phyloP scores from a whole-genome alignment of 352 stramenopile genomes.

The Globisporangium sylvaticum region DNA sequence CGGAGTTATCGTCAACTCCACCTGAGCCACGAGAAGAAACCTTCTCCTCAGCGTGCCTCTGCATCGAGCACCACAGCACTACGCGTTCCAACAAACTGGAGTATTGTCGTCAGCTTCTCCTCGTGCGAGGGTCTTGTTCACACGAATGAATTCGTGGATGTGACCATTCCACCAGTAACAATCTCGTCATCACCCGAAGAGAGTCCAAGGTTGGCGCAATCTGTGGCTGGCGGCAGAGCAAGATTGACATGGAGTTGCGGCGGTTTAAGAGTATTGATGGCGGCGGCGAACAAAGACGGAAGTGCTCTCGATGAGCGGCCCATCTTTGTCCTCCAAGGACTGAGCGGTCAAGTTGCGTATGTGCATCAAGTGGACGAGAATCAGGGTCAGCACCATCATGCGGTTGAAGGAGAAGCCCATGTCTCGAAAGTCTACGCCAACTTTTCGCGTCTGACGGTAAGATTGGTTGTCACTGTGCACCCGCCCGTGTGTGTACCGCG shows the following conservation, averaged over 20 bases:
- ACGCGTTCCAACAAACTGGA: constrained; percentile 9
- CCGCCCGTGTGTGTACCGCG: neutral
- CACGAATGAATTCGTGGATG: constrained; percentile 14
- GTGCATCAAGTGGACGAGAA: neutral
- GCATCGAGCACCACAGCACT: neutral
- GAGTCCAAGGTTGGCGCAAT: neutral
- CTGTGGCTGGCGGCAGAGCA: neutral
- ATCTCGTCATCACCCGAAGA: constrained; percentile 1
- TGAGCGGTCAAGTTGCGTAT: constrained; percentile 10
- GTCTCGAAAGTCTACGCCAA: neutral
- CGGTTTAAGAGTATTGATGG: constrained; percentile 5
- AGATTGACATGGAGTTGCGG: constrained; percentile 9
- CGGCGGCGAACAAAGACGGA: neutral
- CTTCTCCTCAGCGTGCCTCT: neutral
- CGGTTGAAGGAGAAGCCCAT: constrained; percentile 3
- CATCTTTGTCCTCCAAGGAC: constrained; percentile 1
- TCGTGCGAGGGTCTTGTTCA: neutral
- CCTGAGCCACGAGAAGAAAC: neutral
- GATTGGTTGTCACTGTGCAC: neutral
- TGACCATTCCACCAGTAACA: constrained; percentile 6
- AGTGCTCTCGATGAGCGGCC: neutral
- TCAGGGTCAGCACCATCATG: constrained; percentile 8
- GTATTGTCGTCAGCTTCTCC: neutral
- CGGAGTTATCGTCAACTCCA: neutral
- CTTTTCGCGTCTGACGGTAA: constrained; percentile 15